Base-by-base conservation (phyloP, 306 rosid species). In the Trichosanthes truncata region DNA sequence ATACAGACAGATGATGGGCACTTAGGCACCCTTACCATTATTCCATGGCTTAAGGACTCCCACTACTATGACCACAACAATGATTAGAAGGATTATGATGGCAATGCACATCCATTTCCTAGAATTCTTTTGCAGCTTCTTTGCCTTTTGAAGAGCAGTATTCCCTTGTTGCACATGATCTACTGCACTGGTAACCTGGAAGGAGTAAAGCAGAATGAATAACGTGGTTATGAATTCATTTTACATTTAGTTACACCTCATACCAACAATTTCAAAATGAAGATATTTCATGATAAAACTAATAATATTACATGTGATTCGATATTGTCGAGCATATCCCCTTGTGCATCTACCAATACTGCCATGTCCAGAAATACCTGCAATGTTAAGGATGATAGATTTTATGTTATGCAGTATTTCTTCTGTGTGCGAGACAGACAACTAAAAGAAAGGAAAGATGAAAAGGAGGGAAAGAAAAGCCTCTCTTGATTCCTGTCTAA, bases 81-180 rank as follows among this genome's bases (percentile, higher is more conserved):
- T 71, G 52, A 91, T 78, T n/a, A 94, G 97, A 85, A 94, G 92
- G 72, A 94, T 90, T 45, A 95, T 80, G 61, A 95, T 91, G 21
- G 97, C 98, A 52, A 95, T 67, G 87, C 97, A 92, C 98, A 87
- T 92, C 97, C 97, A 91, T 84, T 95, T 92, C 81, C 98, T 89
- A 2, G 97, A 87, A 85, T 78, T 91, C 88, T 67, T 89, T 86
- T 95, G 98, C n/a, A 87, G 85, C 12, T 81, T 87, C 89, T 95
- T 95, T 20, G 97, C 98, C 81, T 83, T 91, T 46, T 74, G 84
- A 72, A 95, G 96, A 56, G 92, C 89, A 15, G 77, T 90, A 51
- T 91, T 95, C 18, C 98, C 97, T 62, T 90, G 95, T 56, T 92
- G 95, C 78, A 95, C 97, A 51, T 95, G 98, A 80, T 95, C 98